Evolutionary conservation across 176 grass and related monocot species (phyloP).

Genomic region (Rhynchospora pubera): DNA sequence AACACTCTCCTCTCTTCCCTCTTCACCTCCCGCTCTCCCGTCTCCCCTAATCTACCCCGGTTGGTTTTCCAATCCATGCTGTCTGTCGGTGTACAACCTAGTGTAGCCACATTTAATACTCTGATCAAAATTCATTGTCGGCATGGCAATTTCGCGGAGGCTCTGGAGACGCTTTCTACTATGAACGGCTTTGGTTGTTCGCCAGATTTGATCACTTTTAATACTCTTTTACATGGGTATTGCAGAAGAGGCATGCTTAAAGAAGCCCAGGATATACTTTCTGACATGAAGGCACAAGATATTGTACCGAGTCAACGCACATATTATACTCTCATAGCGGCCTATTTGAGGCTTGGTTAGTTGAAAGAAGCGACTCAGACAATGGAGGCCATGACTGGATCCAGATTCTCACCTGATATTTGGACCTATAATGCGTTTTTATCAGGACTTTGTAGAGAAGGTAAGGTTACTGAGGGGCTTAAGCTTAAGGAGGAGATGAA

Average conservation of each 20-base stretch:
- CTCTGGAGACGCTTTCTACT: slow-evolving; percentile 39
- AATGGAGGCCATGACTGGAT: slow-evolving; percentile 66
- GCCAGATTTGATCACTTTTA: slow-evolving; percentile 68
- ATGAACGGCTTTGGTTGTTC: slow-evolving; percentile 78
- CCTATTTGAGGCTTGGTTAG: slow-evolving; percentile 69
- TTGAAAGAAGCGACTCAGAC: slow-evolving; percentile 65
- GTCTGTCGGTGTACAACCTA: slow-evolving; percentile 51
- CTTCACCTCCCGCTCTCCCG: slow-evolving; percentile 28
- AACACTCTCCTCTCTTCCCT: slow-evolving; percentile 62
- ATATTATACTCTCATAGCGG: slow-evolving; percentile 68
- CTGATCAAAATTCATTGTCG: slow-evolving; percentile 66
- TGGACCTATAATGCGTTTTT: slow-evolving; percentile 86
- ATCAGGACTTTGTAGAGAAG: slow-evolving; percentile 55
- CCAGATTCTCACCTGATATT: slow-evolving; percentile 50
- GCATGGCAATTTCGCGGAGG: slow-evolving; percentile 49
- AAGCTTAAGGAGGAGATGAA: slow-evolving; percentile 74
- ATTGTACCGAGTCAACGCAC: slow-evolving; percentile 42
- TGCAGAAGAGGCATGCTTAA: slow-evolving; percentile 69
- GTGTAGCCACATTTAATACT: slow-evolving; percentile 69
- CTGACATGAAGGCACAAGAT: slow-evolving; percentile 69
- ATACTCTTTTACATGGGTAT: slow-evolving; percentile 73
- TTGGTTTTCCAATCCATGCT: slow-evolving; percentile 55
- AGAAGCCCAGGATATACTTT: slow-evolving; percentile 53
- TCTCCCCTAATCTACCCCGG: slow-evolving; percentile 34
- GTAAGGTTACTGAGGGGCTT: slow-evolving; percentile 64